Evolutionary conservation across 225 moss, liverwort and hornwort genomes (phyloP), one percentile per base, ranked within the genome.

Genomic region (Lunularia cruciata): DNA sequence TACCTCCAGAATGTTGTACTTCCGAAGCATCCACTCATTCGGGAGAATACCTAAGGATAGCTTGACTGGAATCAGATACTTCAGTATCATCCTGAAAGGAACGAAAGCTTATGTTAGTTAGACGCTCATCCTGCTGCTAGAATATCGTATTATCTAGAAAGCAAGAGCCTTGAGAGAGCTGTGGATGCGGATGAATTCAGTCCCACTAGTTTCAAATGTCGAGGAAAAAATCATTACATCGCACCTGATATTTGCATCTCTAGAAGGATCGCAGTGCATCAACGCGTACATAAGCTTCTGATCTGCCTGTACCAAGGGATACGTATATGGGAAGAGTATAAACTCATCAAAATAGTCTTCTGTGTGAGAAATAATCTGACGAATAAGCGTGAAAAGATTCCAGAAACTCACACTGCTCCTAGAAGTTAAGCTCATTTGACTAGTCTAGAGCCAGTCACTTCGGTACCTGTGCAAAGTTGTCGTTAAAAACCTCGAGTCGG

Each of bases 221-320:
- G n/a, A n/a, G n/a, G n/a, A n/a, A n/a, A n/a, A n/a, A n/a, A n/a
- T n/a, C n/a, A n/a, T n/a, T n/a, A 59, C 12, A 22, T 40, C 35
- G 36, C 26, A 90, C 93, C 90, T 89, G 70, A 90, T 86, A 72
- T 95, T 95, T 71, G 77, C 83, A 49, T 70, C 79, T 68, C 87
- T 86, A 9, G 75, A 73, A 54, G 86, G 77, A 73, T 92, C 87
- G 60, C 88, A 95, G 66, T 88, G 95, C 27, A 75, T 75, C 75
- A 95, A 82, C n/a, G 95, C 88, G 69, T 95, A 95, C 82, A 86
- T 88, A 67, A 95, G 88, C 76, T 92, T 92, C 55, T 95, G 90
- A 68, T 92, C 92, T 60, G 90, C 95, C 89, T 93, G 87, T 60
- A 76, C 38, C 56, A 37, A 73, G 7, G 31, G n/a, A n/a, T n/a